Base-by-base conservation (phyloP, 345 rosid species). In the Salix koriyanagi region DNA sequence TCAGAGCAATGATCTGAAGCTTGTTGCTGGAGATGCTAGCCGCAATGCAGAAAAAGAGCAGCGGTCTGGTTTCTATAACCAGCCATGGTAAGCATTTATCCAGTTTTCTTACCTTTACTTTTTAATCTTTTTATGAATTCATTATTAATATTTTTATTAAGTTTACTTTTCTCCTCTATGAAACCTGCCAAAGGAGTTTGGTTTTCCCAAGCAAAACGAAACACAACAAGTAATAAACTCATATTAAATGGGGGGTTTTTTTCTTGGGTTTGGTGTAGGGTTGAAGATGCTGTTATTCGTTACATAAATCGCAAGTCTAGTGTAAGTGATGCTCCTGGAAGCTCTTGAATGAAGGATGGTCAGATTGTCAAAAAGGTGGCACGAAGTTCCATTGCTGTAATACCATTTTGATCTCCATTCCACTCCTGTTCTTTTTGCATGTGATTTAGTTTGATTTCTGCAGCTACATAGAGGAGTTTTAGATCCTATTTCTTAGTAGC, bases 1-100 rank as follows among this genome's bases (percentile, higher is more conserved):
- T 34, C 92, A 89, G 79, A 79, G 86, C 80, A 87, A 84, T 77
- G 92, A 89, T 85, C 83, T 89, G 74, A 86, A 86, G 84, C 82
- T 87, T 58, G 69, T 83, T 52, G 85, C 86, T 54, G 92, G 88
- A 48, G 90, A 89, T 66, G 83, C 87, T 14, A 82, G 79, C 70
- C 72, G 70, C 64, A 78, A 44, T 69, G 72, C 81, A 34, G 88
- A 87, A 75, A 84, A 76, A 67, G 90, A 87, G 80, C 82, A 11
- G 6, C 87, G 39, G 5, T 76, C 85, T 16, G 85, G 83, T 34
- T 89, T 87, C 80, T 89, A 76, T 71, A 87, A 84, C 78, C 89
- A 89, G 71, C 83, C 88, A 64, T 87, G 92, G 92, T 82, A 81
- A 72, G 64, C 46, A 58, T 41, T 65, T 37, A 62, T 58, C 2